A percentile compares a stretch with the other conserved stretches of the same genome.
Conservation (phyloP, 768 basidiomycete genomes). For the Xerocomellus chrysenteron region DNA sequence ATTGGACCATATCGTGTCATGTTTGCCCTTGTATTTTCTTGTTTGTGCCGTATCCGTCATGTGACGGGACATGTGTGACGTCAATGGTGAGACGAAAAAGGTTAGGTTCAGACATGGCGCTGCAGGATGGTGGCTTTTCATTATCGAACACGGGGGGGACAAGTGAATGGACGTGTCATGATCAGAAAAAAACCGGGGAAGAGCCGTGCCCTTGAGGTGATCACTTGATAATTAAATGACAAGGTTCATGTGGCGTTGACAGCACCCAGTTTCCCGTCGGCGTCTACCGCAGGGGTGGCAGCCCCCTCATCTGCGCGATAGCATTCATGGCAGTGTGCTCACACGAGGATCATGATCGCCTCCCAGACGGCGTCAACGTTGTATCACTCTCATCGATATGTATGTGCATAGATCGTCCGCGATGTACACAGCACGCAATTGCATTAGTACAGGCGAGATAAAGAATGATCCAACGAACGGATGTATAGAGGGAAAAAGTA, state of each 20-base stretch:
- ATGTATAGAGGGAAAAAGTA: slow-evolving; percentile 7
- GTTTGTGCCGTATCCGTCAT: slow-evolving; percentile 19
- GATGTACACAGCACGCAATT: slow-evolving; percentile 11
- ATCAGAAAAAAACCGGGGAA: slow-evolving; percentile 12
- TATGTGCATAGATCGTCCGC: not conserved
- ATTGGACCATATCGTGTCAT: slow-evolving; percentile 13
- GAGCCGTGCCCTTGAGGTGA: slow-evolving; percentile 19
- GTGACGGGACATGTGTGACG: slow-evolving; percentile 26
- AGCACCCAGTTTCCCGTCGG: slow-evolving; percentile 15
- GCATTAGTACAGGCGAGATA: slow-evolving; percentile 11
- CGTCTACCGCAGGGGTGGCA: slow-evolving; percentile 11
- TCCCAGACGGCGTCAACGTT: not conserved
- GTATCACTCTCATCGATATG: slow-evolving; percentile 1
- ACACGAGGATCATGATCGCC: slow-evolving; percentile 16
- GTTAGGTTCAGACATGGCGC: slow-evolving; percentile 26
- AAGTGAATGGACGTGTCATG: not conserved
- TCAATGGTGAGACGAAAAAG: slow-evolving; percentile 13
- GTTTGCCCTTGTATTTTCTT: slow-evolving; percentile 20
- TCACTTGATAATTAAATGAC: slow-evolving; percentile 16
- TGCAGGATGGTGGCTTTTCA: slow-evolving; percentile 17
- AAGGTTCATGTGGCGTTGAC: slow-evolving; percentile 31
- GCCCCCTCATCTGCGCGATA: not conserved
- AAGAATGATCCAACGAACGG: slow-evolving; percentile 8
- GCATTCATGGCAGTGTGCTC: slow-evolving; percentile 11
- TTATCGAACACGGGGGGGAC: slow-evolving; percentile 9